Evolutionary conservation across 2,329 filamentous ascomycete species (phyloP).

Genomic region (Penicillium griseofulvum): DNA sequence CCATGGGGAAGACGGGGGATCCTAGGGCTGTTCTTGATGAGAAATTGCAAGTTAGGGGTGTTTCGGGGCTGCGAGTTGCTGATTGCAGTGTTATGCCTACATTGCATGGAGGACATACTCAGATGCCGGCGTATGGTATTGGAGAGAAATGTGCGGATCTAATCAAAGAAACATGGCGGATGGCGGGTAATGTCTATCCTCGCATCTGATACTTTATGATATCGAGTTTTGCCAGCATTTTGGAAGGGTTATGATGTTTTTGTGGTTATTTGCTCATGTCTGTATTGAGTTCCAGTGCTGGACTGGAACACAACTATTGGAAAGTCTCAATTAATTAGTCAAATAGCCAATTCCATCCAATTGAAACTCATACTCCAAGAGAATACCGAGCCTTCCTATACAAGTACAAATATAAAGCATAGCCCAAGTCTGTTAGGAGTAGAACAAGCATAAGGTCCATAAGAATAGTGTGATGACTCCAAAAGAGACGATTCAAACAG

Average conservation of each 20-base stretch:
- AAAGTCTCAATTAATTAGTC: background rate
- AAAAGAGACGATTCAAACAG: background rate
- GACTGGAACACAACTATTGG: background rate
- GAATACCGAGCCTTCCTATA: background rate
- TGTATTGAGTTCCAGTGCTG: background rate
- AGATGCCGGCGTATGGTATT: constrained; percentile 59
- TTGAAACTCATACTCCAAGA: background rate
- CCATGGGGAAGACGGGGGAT: constrained; percentile 53
- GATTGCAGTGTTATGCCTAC: constrained; percentile 55
- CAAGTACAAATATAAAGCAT: background rate
- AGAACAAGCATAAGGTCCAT: background rate
- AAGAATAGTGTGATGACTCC: background rate
- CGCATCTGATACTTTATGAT: constrained; percentile 7
- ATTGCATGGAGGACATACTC: constrained; percentile 53
- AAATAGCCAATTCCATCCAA: background rate
- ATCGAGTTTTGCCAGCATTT: background rate
- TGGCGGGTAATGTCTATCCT: constrained; percentile 16
- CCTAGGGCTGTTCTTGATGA: constrained; percentile 53
- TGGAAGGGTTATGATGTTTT: background rate
- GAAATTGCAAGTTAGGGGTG: constrained; percentile 53
- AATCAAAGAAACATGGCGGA: constrained; percentile 44
- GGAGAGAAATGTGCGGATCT: constrained; percentile 55
- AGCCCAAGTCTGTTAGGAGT: background rate
- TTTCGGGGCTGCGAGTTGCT: constrained; percentile 54
- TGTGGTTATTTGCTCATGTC: background rate